Evolutionary conservation across 768 basidiomycete genomes (phyloP).

Genomic region (Amanita exitialis): DNA sequence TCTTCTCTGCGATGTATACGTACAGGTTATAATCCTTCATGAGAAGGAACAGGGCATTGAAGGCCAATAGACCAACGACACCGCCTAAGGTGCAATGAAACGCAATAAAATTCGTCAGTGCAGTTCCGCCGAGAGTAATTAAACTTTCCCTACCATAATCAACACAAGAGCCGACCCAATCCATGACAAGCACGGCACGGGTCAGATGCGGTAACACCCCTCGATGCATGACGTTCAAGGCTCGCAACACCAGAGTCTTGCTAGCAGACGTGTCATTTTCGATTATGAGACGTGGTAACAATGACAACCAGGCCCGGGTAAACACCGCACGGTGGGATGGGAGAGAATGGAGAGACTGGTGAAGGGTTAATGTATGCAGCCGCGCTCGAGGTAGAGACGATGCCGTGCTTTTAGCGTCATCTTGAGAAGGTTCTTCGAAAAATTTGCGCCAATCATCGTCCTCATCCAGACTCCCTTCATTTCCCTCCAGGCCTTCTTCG

Average conservation of each 20-base stretch:
- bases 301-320: slow-evolving; percentile 67
- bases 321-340: slow-evolving; percentile 75
- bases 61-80: slow-evolving; percentile 73
- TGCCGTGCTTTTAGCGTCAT: slow-evolving; percentile 19
- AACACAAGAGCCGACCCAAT: slow-evolving; percentile 81
- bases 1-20: slow-evolving; percentile 17
- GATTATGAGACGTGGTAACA: slow-evolving; percentile 50
- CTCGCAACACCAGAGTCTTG: slow-evolving; percentile 38
- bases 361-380: slow-evolving; percentile 55
- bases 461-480: slow-evolving; percentile 23
- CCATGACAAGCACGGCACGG: slow-evolving; percentile 73
- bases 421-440: slow-evolving; percentile 44
- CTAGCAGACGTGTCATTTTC: slow-evolving; percentile 23
- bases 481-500: slow-evolving; percentile 19
- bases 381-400: slow-evolving; percentile 32
- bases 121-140: background rate
- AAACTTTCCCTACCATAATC: slow-evolving; percentile 51
- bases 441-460: slow-evolving; percentile 77
- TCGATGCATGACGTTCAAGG: slow-evolving; percentile 71
- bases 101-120: background rate
- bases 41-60: slow-evolving; percentile 85
- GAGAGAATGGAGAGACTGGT: slow-evolving; percentile 70
- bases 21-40: slow-evolving; percentile 93
- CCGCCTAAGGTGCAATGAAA: slow-evolving; percentile 42
- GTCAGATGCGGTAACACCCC: slow-evolving; percentile 80